Evolutionary conservation across 1,284 basidiomycete genomes (phyloP).

Genomic region (Phaffia rhodozyma): DNA sequence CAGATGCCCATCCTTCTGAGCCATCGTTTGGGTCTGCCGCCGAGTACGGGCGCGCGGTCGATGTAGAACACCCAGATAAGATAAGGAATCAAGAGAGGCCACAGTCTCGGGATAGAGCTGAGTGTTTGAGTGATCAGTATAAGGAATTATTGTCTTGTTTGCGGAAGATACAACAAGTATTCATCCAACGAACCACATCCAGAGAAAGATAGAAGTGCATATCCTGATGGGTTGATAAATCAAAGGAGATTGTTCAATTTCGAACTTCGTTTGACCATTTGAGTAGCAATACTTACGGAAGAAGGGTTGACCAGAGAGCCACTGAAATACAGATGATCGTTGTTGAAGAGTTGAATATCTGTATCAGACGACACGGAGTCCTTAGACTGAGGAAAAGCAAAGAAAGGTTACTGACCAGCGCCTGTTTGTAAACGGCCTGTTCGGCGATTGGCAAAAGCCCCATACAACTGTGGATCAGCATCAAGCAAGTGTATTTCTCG

Average conservation of each 20-base stretch:
- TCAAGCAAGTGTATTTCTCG: no score
- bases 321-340: constrained; percentile 38
- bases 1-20: constrained; percentile 60
- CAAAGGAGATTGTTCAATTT: neutral
- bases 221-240: constrained; percentile 27
- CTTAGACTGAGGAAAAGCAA: neutral
- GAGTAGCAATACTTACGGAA: constrained; percentile 38
- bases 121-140: neutral
- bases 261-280: neutral
- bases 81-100: constrained; percentile 77
- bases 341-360: neutral
- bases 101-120: constrained; percentile 78
- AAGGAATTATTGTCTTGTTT: constrained; percentile 10
- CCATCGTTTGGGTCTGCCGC: constrained; percentile 67
- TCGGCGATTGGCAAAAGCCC: neutral
- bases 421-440: constrained; percentile 64
- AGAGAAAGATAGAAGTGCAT: constrained; percentile 55
- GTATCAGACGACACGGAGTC: neutral
- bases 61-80: constrained; percentile 63
- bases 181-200: constrained; percentile 53
- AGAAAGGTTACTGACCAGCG: constrained; percentile 30
- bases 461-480: no score
- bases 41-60: constrained; percentile 64
- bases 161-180: constrained; percentile 3
- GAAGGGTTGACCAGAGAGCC: constrained; percentile 69